These are phyloP conservation scores for Funneliformis caledonium DNA, from an alignment of 371 early-diverging fungal genomes.

Conservation along the genomic window DNA sequence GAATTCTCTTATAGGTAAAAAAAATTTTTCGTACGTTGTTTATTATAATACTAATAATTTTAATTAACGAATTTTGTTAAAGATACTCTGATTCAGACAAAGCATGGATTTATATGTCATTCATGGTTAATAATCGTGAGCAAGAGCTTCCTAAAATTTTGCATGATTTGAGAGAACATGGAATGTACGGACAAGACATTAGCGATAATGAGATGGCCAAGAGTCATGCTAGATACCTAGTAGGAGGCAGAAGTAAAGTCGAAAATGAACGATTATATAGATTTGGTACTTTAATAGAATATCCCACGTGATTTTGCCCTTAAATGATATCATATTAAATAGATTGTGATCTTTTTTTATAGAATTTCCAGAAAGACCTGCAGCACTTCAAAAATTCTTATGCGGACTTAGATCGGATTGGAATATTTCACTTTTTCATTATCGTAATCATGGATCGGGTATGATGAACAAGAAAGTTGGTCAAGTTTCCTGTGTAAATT, in stretches of 20 bases:
- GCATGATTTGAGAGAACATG: conserved; percentile 56
- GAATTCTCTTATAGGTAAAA: conserved; percentile 88
- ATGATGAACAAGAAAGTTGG: conserved; percentile 38
- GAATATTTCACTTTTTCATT: conserved; percentile 96
- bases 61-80: neutral
- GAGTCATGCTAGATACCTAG: conserved; percentile 89
- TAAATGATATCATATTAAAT: neutral
- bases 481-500: neutral
- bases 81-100: conserved; percentile 68
- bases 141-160: conserved; percentile 74
- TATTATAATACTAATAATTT: neutral
- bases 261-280: conserved; percentile 88
- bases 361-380: conserved; percentile 95
- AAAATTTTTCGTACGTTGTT: neutral
- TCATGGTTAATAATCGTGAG: conserved; percentile 69
- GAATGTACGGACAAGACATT: conserved; percentile 79
- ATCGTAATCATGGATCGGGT: conserved; percentile 93
- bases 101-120: conserved; percentile 90
- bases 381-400: conserved; percentile 87
- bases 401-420: conserved; percentile 70
- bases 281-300: conserved; percentile 59
- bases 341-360: neutral
- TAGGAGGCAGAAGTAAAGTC: conserved; percentile 81
- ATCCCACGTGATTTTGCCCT: neutral
- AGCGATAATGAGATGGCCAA: conserved; percentile 94